phyloP scores from a whole-genome alignment of 306 rosid species.

The Vigna nakashimae region DNA sequence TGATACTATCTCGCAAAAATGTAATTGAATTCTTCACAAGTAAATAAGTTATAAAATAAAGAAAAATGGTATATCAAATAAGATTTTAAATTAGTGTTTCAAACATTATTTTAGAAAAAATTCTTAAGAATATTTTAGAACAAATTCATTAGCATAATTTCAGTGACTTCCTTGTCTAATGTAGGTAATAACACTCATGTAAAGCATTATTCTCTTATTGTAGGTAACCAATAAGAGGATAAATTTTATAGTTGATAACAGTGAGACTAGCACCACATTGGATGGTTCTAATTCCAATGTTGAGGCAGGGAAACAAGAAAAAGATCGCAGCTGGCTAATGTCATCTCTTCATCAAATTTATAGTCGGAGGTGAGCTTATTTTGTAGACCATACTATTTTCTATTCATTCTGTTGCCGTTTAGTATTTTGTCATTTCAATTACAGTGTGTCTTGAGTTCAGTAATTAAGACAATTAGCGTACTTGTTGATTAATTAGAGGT shows the following conservation, averaged over 20 bases:
- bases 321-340: constrained; percentile 86
- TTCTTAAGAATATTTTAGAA: not conserved
- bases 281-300: constrained; percentile 54
- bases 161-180: constrained; percentile 28
- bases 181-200: constrained; percentile 39
- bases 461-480: not conserved
- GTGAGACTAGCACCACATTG: constrained; percentile 54
- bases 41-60: not conserved
- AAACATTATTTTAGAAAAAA: not conserved
- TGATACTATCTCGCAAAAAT: not conserved
- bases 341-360: constrained; percentile 93
- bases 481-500: not conserved
- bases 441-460: not conserved
- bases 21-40: no score
- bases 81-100: not conserved
- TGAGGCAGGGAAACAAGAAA: constrained; percentile 64
- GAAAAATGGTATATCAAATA: not conserved
- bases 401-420: constrained; percentile 29
- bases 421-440: constrained; percentile 22
- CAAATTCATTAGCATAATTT: not conserved
- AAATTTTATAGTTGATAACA: constrained; percentile 83
- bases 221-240: constrained; percentile 88
- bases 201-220: constrained; percentile 38
- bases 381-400: constrained; percentile 18
- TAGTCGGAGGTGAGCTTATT: constrained; percentile 75